Conservation (phyloP, 192 early-diverging fungal species). For the Bifiguratus adelaidae region DNA sequence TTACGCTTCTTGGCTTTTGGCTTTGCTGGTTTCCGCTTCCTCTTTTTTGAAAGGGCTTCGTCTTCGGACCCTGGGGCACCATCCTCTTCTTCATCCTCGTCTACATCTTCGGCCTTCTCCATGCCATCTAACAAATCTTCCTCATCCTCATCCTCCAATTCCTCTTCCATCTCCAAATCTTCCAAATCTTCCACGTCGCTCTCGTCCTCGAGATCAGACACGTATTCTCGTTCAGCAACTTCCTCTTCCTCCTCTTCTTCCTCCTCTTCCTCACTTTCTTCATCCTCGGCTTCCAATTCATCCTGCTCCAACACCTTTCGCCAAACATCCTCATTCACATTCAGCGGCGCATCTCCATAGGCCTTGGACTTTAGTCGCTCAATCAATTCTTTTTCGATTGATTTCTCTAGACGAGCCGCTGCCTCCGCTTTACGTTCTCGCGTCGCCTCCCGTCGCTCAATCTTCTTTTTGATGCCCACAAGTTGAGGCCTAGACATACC, state of each 20-base stretch:
- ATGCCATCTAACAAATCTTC: conserved; percentile 11
- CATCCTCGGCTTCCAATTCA: conserved; percentile 55
- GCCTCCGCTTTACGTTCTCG: conserved; percentile 86
- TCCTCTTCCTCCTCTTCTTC: conserved; percentile 51
- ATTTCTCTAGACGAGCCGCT: conserved; percentile 81
- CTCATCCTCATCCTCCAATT: conserved; percentile 32
- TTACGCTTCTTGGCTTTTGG: background rate
- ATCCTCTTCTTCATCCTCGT: conserved; percentile 22
- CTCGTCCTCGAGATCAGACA: conserved; percentile 41
- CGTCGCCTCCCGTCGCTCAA: conserved; percentile 76
- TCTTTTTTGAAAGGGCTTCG: too few species aligned
- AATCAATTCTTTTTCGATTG: conserved; percentile 94
- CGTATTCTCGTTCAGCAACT: conserved; percentile 33
- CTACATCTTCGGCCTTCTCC: conserved; percentile 22
- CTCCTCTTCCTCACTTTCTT: conserved; percentile 60
- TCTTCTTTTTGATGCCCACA: conserved; percentile 88
- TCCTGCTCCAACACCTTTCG: conserved; percentile 76
- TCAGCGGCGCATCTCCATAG: conserved; percentile 94
- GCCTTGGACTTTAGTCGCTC: conserved; percentile 86
- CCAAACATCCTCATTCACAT: conserved; percentile 86
- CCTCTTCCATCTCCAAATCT: conserved; percentile 33
- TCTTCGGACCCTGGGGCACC: conserved; percentile 1
- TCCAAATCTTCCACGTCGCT: conserved; percentile 54
- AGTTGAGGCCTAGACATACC: conserved; percentile 48
- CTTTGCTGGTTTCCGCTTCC: background rate